Evolutionary conservation across 1,284 basidiomycete genomes (phyloP), one percentile per base, ranked within the genome.

Genomic region (Malassezia japonica): DNA sequence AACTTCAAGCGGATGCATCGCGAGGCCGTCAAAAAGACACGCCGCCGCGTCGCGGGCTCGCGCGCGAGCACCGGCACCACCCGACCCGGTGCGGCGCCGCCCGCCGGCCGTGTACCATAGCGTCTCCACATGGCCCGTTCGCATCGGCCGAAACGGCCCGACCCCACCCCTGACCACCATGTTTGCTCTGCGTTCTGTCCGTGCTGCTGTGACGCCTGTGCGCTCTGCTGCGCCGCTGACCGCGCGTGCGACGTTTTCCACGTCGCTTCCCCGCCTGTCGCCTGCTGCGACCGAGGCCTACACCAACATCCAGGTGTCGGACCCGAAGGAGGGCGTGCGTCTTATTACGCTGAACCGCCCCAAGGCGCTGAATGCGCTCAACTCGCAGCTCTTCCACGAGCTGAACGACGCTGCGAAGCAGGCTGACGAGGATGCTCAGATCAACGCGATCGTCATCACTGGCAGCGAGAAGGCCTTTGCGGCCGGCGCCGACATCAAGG

Each of bases 301-400:
- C 76, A 78, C 82, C 60, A 79, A 83, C 74, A 85, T 91, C 73
- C 76, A 89, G 54, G 80, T 84, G 29, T 82, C 85, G 5, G 78
- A 78, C 47, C 86, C 87, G 6, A 79, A 82, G 50, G 79, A 82
- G 21, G 81, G 81, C 44, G 89, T 98, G 45, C 79, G 82, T 8
- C 83, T 95, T 62, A 82, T 99, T 74, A 88, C 86, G 13, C 80
- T 99, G 68, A 95, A 99, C 78, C 81, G 92, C 49, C 92, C 94
- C 43, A 95, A 94, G 72, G 88, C 88, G 21, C 79, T 96, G 64
- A 96, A 98, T 74, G 75, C 75, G 4, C 72, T 77, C 57, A 76
- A 74, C 61, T 74, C 74, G 25, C 61, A 66, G 27, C 70, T 77
- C 23, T 75, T 76, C 59, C 53, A 62, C 46, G 92, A 94, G 32